phyloP scores from a whole-genome alignment of 2,329 filamentous ascomycete species.

The Xylaria hypoxylon region DNA sequence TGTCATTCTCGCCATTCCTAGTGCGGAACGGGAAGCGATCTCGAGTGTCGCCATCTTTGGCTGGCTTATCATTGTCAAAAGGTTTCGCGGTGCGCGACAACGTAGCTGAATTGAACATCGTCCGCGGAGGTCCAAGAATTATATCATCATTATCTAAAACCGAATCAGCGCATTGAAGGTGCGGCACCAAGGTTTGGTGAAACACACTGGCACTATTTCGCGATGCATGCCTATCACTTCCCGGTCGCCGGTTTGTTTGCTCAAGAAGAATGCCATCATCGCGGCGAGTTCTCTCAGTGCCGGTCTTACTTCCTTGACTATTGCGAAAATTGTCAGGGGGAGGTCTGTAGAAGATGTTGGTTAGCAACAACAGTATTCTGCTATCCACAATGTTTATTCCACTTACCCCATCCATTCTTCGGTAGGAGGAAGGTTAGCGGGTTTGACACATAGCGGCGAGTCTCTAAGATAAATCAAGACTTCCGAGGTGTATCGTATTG shows the following conservation, averaged over 20 bases:
- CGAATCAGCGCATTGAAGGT: slow-evolving; percentile 47
- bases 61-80: slow-evolving; percentile 65
- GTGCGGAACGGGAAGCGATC: slow-evolving; percentile 72
- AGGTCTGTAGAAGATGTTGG: slow-evolving; percentile 51
- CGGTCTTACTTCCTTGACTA: slow-evolving; percentile 56
- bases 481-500: slow-evolving; percentile 78
- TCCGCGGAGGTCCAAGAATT: slow-evolving; percentile 85
- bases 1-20: slow-evolving; percentile 63
- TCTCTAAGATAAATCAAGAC: slow-evolving; percentile 79
- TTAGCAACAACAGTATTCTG: slow-evolving; percentile 27
- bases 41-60: slow-evolving; percentile 63
- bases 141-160: slow-evolving; percentile 78
- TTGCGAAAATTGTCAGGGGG: slow-evolving; percentile 60
- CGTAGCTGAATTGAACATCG: slow-evolving; percentile 82
- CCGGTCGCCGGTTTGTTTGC: slow-evolving; percentile 63
- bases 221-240: slow-evolving; percentile 64
- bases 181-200: slow-evolving; percentile 14
- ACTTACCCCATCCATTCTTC: slow-evolving; percentile 97
- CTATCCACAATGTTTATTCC: slow-evolving; percentile 15
- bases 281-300: slow-evolving; percentile 58
- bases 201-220: slow-evolving; percentile 68
- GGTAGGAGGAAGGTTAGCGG: slow-evolving; percentile 79
- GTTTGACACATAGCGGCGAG: slow-evolving; percentile 86
- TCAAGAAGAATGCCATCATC: slow-evolving; percentile 61
- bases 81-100: slow-evolving; percentile 60